phyloP scores from a whole-genome alignment of 257 asterid genomes.

The Lycium ferocissimum region DNA sequence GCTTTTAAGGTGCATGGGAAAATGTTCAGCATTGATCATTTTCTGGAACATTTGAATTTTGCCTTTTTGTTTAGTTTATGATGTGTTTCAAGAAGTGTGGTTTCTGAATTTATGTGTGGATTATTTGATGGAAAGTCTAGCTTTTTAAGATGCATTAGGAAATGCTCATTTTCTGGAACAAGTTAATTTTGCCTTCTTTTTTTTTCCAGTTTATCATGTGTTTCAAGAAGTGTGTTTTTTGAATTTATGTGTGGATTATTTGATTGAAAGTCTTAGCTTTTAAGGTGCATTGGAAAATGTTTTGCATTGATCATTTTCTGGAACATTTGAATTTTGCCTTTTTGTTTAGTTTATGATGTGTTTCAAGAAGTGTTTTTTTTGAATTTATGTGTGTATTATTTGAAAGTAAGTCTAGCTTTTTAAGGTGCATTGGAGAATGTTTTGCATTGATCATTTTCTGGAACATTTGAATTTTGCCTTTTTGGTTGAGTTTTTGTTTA shows the following conservation, averaged over 20 bases:
- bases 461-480: background rate
- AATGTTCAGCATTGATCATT: conserved; percentile 4
- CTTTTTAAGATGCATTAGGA: no score
- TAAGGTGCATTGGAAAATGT: background rate
- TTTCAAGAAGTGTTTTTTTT: background rate
- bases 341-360: background rate
- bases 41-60: background rate
- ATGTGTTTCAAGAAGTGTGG: background rate
- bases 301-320: conserved; percentile 13
- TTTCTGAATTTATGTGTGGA: background rate
- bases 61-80: conserved; percentile 27
- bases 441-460: conserved; percentile 12
- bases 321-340: background rate
- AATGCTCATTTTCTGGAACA: no score
- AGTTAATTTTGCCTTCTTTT: no score
- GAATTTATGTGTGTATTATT: background rate
- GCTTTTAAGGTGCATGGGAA: background rate
- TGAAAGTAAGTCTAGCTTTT: background rate
- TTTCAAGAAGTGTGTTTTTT: background rate
- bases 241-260: background rate
- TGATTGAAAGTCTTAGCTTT: background rate
- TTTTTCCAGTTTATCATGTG: background rate
- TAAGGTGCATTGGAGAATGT: background rate
- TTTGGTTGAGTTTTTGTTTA: background rate
- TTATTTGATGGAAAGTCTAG: background rate